Percentiles rank a stretch among this genome's conserved stretches.
Conservation (phyloP, 2,329 filamentous ascomycete species). For the Dothideomycetidae sp. region DNA sequence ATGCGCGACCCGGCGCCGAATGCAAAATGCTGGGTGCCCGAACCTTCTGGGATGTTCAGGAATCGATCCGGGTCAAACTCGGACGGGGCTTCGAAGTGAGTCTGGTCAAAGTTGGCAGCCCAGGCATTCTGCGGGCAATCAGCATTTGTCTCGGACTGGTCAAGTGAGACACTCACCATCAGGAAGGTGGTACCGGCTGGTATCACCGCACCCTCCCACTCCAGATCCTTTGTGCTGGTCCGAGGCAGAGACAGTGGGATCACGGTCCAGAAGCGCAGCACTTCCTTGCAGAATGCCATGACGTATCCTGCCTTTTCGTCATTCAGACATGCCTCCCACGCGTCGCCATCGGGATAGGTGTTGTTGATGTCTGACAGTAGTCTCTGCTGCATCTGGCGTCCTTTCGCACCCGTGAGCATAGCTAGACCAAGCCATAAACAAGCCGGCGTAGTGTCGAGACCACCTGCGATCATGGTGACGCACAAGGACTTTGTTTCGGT, state of each 20-base stretch:
- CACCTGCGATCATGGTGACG: constrained; percentile 67
- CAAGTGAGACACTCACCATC: no score
- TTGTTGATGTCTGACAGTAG: constrained; percentile 57
- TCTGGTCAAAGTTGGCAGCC: constrained; percentile 56
- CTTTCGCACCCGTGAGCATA: constrained; percentile 52
- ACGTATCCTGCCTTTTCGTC: constrained; percentile 68
- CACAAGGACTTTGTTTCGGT: constrained; percentile 69
- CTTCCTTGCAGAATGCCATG: constrained; percentile 64
- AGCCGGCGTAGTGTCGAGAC: constrained; percentile 66
- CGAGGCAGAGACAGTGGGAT: constrained; percentile 66
- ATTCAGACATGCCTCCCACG: constrained; percentile 58
- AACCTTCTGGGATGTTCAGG: constrained; percentile 36
- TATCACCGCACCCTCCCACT: constrained; percentile 51
- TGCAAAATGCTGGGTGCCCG: constrained; percentile 35
- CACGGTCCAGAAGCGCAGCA: constrained; percentile 64
- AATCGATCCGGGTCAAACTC: constrained; percentile 59
- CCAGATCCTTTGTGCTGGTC: constrained; percentile 56
- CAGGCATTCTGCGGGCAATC: no score
- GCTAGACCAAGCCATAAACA: constrained; percentile 70
- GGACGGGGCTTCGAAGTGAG: constrained; percentile 50
- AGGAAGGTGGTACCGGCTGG: constrained; percentile 68
- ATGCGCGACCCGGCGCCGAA: constrained; percentile 32
- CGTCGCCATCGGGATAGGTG: constrained; percentile 57
- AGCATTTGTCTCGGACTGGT: no score
- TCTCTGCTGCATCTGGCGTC: constrained; percentile 54